Evolutionary conservation across 495 filamentous ascomycete genomes (phyloP), one percentile per base, ranked within the genome.

Genomic region (Jackrogersella minutella): DNA sequence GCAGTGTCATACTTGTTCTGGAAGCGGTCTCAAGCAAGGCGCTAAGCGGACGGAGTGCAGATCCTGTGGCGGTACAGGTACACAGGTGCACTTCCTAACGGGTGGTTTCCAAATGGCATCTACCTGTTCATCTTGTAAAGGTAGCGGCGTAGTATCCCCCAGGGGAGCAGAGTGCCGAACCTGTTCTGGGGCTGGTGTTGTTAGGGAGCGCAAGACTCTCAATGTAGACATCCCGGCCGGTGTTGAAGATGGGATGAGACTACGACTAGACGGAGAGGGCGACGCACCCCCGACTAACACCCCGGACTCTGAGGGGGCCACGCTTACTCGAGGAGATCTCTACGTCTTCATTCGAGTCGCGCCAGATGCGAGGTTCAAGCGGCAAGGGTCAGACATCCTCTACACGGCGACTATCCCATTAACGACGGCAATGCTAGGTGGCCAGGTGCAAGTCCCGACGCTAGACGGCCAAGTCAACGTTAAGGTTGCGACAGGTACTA

Each of bases 91-190:
- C 77, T 86, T 92, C 71, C 89, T 97, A 84, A 86, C 91, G 69
- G 93, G 92, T 30, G 93, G 93, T 13, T 98, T 99, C 80, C 94
- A 97, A 78, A 92, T 99, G 86, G 90, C 90, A 7, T 91, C 91
- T 58, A 96, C 93, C 2, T 99, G 95, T 76, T 81, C 85, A 10
- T 74, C 86, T 50, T 99, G 95, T 74, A 86, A 85, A 36, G 95
- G 95, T 5, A 84, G 82, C 40, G 95, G 95, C 26, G 74, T 87
- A 57, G 76, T 81, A 8, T 86, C 90, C 43, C 93, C 95, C 8
- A 85, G 82, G 57, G 91, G 92, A 14, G 88, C 86, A 9, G 90
- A 93, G 72, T 99, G 95, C 77, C 79, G 82, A 19, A 82, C 85
- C 7, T 99, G 95, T 76, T 73, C 77, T 33, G 95, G 95, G 22